Conservation (phyloP, 2,329 filamentous ascomycete genomes). For the Tothia fuscella region DNA sequence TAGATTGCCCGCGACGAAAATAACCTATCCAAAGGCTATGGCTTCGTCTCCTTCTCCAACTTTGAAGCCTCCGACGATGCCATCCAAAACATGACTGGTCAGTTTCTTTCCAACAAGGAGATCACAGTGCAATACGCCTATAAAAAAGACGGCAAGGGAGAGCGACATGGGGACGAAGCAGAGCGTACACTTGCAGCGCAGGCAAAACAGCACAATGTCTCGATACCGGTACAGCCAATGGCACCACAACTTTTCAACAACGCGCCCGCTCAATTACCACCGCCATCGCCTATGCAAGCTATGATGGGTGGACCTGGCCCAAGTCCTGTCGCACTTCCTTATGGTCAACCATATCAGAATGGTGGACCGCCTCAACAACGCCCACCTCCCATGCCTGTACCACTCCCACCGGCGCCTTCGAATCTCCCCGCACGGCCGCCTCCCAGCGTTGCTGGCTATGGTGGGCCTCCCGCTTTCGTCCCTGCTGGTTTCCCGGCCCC, state of each 20-base stretch:
- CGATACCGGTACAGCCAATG: slow-evolving; percentile 64
- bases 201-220: slow-evolving; percentile 87
- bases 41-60: slow-evolving; percentile 83
- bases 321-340: slow-evolving; percentile 4
- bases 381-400: slow-evolving; percentile 25
- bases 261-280: slow-evolving; percentile 17
- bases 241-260: slow-evolving; percentile 55
- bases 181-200: slow-evolving; percentile 85
- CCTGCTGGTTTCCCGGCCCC: slow-evolving; percentile 27
- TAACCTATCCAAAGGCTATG: slow-evolving; percentile 86
- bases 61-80: slow-evolving; percentile 92
- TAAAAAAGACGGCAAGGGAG: slow-evolving; percentile 97
- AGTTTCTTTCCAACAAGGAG: slow-evolving; percentile 95
- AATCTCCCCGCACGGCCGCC: slow-evolving; percentile 58
- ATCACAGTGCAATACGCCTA: slow-evolving; percentile 96
- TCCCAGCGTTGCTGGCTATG: slow-evolving; percentile 54
- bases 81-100: slow-evolving; percentile 83
- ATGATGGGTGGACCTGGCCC: slow-evolving; percentile 14
- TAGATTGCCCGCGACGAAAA: slow-evolving; percentile 71
- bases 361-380: slow-evolving; percentile 27
- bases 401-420: slow-evolving; percentile 47
- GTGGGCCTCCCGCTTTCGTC: slow-evolving; percentile 42
- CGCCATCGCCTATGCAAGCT: slow-evolving; percentile 4
- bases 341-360: slow-evolving; percentile 23
- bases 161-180: slow-evolving; percentile 87